phyloP scores from a whole-genome alignment of 345 rosid genomes.

The Melastoma malabathricum region DNA sequence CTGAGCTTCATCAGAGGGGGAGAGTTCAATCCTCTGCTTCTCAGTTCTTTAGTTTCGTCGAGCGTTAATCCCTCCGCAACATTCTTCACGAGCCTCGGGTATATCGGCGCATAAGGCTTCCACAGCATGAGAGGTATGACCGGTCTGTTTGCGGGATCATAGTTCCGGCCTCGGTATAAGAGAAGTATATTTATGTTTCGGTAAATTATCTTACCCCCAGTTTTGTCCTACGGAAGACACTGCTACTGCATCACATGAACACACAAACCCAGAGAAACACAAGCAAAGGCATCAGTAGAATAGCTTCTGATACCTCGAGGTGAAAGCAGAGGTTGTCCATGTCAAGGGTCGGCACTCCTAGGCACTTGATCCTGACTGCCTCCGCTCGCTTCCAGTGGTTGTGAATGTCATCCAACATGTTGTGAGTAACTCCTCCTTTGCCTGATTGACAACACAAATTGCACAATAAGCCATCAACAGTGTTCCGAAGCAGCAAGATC shows the following conservation, averaged over 20 bases:
- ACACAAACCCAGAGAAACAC: background rate
- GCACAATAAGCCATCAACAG: background rate
- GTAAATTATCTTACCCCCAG: conserved; percentile 62
- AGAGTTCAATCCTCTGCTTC: conserved; percentile 48
- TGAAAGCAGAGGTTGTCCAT: conserved; percentile 84
- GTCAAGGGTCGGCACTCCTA: conserved; percentile 87
- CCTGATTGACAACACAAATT: conserved; percentile 18
- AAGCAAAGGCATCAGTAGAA: conserved; percentile 1
- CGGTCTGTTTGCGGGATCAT: conserved; percentile 56
- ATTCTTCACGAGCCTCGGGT: conserved; percentile 61
- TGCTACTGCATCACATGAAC: conserved; percentile 16
- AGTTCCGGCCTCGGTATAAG: conserved; percentile 62
- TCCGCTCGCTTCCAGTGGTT: conserved; percentile 86
- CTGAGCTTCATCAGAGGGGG: conserved; percentile 61
- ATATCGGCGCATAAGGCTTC: conserved; percentile 88
- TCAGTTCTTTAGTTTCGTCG: conserved; percentile 80
- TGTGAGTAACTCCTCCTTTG: conserved; percentile 83
- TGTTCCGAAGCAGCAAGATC: background rate
- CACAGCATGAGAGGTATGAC: conserved; percentile 74
- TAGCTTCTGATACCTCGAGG: conserved; percentile 45
- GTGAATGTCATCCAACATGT: conserved; percentile 84
- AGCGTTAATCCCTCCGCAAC: conserved; percentile 64
- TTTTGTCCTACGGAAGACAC: conserved; percentile 52
- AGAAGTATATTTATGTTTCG: conserved; percentile 52
- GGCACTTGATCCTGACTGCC: conserved; percentile 85